Conservation (phyloP, 2,329 filamentous ascomycete species). For the Beauveria rudraprayagi region DNA sequence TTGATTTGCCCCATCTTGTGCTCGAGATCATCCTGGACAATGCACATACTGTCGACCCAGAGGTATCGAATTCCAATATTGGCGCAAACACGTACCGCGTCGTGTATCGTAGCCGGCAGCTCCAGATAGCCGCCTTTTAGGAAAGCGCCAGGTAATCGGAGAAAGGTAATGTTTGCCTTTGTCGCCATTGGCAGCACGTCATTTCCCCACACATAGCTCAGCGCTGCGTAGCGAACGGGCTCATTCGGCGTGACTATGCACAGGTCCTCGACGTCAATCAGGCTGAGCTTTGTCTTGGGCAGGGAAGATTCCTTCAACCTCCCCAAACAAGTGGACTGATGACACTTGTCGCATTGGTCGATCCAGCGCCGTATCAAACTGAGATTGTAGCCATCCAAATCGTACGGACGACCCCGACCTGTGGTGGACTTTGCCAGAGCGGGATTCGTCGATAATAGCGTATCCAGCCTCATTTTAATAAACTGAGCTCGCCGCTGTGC, state of each 20-base stretch:
- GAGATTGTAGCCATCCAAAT: not conserved
- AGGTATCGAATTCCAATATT: conserved; percentile 11
- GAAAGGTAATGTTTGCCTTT: not conserved
- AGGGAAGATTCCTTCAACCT: not conserved
- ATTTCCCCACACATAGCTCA: conserved; percentile 11
- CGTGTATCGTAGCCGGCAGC: conserved; percentile 9
- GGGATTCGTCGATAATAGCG: conserved; percentile 5
- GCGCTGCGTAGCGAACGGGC: conserved; percentile 8
- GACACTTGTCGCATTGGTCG: conserved; percentile 7
- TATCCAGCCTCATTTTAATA: not conserved
- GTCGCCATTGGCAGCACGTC: not conserved
- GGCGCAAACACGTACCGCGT: conserved; percentile 8
- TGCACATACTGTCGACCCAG: conserved; percentile 13
- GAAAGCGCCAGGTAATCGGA: conserved; percentile 4
- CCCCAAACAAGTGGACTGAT: not conserved
- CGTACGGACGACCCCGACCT: conserved; percentile 6
- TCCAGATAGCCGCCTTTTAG: not conserved
- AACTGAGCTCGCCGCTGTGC: not conserved
- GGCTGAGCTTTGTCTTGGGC: not conserved
- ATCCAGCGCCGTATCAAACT: conserved; percentile 8
- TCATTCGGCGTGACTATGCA: conserved; percentile 7
- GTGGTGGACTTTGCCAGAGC: not conserved
- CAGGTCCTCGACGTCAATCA: conserved; percentile 10
- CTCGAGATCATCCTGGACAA: conserved; percentile 7
- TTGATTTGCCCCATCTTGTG: conserved; percentile 9